A percentile compares a stretch with the other conserved stretches of the same genome.
Conservation (phyloP, 192 early-diverging fungal genomes). For the Rhizophlyctis rosea region DNA sequence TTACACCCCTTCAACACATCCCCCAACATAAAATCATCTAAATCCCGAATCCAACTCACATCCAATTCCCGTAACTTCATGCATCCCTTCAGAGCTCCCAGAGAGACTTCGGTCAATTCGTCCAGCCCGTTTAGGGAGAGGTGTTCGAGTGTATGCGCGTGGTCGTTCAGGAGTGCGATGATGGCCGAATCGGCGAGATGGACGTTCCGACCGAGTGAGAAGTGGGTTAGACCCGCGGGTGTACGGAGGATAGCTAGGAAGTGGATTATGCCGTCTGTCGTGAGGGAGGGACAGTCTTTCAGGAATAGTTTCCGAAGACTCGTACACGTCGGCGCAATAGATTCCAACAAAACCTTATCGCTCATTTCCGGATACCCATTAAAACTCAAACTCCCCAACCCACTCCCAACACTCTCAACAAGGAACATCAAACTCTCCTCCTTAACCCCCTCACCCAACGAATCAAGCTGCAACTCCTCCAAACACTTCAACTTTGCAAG, state of each 20-base stretch:
- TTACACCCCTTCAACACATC: slow-evolving; percentile 48
- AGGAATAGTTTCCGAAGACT: slow-evolving; percentile 62
- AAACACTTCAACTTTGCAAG: slow-evolving; percentile 41
- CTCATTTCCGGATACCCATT: slow-evolving; percentile 47
- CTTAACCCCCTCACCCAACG: slow-evolving; percentile 40
- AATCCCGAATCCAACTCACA: slow-evolving; percentile 68
- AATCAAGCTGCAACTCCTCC: slow-evolving; percentile 34
- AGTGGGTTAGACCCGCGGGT: slow-evolving; percentile 35
- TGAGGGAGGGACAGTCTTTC: slow-evolving; percentile 58
- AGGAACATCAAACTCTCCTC: slow-evolving; percentile 46
- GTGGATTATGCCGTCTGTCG: slow-evolving; percentile 49
- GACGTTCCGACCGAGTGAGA: slow-evolving; percentile 65
- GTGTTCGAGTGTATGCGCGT: slow-evolving; percentile 49
- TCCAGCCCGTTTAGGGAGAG: slow-evolving; percentile 73
- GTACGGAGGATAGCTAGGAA: slow-evolving; percentile 43
- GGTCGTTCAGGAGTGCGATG: slow-evolving; percentile 53
- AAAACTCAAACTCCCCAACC: slow-evolving; percentile 47
- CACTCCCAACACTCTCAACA: slow-evolving; percentile 42
- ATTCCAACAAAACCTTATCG: slow-evolving; percentile 54
- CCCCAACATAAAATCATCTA: slow-evolving; percentile 67
- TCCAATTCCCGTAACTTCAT: slow-evolving; percentile 57
- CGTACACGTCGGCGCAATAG: slow-evolving; percentile 54
- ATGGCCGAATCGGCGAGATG: slow-evolving; percentile 62
- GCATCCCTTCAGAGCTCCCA: slow-evolving; percentile 41
- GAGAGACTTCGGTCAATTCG: slow-evolving; percentile 51